Evolutionary conservation across 73 alveolate species (phyloP), one percentile per base, ranked within the genome.

Genomic region (Symbiodinium pilosum): DNA sequence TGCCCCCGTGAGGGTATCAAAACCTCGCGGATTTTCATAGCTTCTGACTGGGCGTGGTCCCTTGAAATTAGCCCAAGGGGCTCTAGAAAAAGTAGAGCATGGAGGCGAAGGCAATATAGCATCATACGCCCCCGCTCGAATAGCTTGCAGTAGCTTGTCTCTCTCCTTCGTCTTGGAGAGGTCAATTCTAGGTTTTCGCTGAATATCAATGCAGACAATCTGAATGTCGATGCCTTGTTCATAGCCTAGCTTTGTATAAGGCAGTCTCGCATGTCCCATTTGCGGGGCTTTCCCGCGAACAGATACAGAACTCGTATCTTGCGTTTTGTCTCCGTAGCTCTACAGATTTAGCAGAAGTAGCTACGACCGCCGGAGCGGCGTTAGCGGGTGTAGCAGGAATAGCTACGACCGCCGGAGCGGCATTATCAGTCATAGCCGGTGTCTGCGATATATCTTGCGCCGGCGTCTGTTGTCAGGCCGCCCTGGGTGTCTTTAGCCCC

Each of bases 31-130:
- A 24, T 42, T 18, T 1, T 24, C 1, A 32, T 7, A 1, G 81
- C 83, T 30, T 32, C 93, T 43, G 81, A 86, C 28, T 14, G 93
- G 93, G 12, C n/a, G 2, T 0, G 95, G 95, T 4, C 95, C 95
- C 52, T 34, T 12, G 32, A n/a, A 42, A 40, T 89, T 89, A 0
- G 87, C 87, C 95, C 95, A 89, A 1, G 71, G 2, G 3, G 77
- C 95, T 0, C 93, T 8, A 21, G 52, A n/a, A 38, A 47, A 86
- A 0, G 93, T 86, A 26, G 83, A 47, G 26, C 93, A 86, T 2
- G 93, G 77, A 0, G 93, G 93, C 3, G 83, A 44, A 16, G 32
- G 47, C 0, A 86, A 0, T 5, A 86, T 38, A 0, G 93, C 93
- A 4, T 24, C 32, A 7, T 12, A 47, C 34, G 9, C 39, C 1